Evolutionary conservation across 768 basidiomycete species (phyloP), one percentile per base, ranked within the genome.

Genomic region (Lentinula raphanica): DNA sequence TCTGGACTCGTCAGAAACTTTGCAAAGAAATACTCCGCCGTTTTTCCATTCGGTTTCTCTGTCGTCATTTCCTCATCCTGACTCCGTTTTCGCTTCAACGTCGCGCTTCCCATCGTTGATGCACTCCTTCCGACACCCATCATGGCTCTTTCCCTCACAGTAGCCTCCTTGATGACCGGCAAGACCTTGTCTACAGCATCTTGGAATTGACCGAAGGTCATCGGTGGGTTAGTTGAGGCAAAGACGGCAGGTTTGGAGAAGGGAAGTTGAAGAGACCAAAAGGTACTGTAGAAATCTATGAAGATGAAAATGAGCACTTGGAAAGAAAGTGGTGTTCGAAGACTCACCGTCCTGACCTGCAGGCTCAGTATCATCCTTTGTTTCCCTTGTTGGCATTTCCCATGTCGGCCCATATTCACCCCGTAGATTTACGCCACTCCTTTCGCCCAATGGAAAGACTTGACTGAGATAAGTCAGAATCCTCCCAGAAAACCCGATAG

Each of bases 1-100:
- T 94, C 92, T 0, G 90, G 87, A 61, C 85, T 92, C 0, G 94
- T 96, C 55, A 97, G 74, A 72, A 93, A 95, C 71, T 95, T 97
- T 36, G 94, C 91, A 66, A 94, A 95, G 73, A 95, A 96, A 67
- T 94, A 94, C 60, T 94, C 87, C 49, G 76, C 82, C 3, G 59
- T 69, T 11, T 53, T 32, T 15, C 19, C n/a, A 5, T 17, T 25
- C 13, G 11, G 17, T 5, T 38, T 9, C 23, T n/a, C 19, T 19
- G 74, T 72, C 15, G 71, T 74, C 27, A 2, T 86, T 51, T 82
- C 79, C n/a, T 69, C 65, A 35, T 83, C 83, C 8, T 70, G 68
- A 19, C 88, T 89, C 23, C 87, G 83, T 72, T 87, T 89, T 58
- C 87, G 78, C 70, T 90, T 92, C 58, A 80, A 67, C 12, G 42